Base-by-base conservation (phyloP, 345 rosid genomes). In the Acer saccharum region DNA sequence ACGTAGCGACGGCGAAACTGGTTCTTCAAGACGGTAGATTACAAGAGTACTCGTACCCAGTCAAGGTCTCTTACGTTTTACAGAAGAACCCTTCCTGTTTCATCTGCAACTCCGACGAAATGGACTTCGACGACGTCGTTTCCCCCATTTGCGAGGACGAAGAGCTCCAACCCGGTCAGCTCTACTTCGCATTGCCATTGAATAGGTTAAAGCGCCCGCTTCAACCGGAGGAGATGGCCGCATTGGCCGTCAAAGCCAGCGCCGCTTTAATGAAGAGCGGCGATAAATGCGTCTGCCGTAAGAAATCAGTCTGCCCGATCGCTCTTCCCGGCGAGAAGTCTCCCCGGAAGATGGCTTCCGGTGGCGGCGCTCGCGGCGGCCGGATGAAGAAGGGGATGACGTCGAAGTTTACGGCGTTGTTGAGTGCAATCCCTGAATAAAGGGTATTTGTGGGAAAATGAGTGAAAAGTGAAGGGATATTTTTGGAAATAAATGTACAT, bases 231-330 rank as follows among this genome's bases (percentile, higher is more conserved):
- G 94, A 96, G 74, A 94, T 96, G 99, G 99, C 99, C 17, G 94
- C 99, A 82, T 87, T 96, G 86, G 99, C 99, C 0, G 98, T 96
- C 18, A 94, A 90, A 85, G 99, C 99, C 10, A 96, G 95, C 89
- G 81, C 95, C 2, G 99, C 99, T 5, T 81, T 96, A 0, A 86
- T 84, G 95, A 91, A 84, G 72, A 76, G 71, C 63, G 78, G 78
- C 27, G 85, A 84, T 12, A 80, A 82, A 82, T 82, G 90, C 14
- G 76, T 84, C 65, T 85, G 89, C 61, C 80, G 88, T 71, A 75
- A 87, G 79, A 88, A 91, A 76, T 55, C 67, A 7, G 75, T 71
- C 11, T 73, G 81, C 12, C 87, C 86, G 39, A 23, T 80, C 21
- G 80, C 16, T 18, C 76, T 85, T 67, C 65, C 90, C 3, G 79